Evolutionary conservation across 352 stramenopile genomes (phyloP), one percentile per base, ranked within the genome.

Genomic region (Pythium coloratum): DNA sequence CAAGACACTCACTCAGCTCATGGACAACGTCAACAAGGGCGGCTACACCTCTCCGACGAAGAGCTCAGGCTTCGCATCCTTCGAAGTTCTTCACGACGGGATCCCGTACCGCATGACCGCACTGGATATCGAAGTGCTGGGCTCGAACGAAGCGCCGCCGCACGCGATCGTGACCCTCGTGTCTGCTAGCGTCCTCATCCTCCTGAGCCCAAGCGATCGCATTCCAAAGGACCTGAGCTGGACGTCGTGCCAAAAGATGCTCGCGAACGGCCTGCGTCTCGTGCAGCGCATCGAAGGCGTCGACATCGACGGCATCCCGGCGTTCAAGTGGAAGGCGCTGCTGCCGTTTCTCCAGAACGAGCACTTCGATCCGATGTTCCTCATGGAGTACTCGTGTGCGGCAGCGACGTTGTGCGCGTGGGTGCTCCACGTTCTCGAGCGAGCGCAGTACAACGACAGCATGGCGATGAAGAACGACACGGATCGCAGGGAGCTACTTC

Each of bases 311-410:
- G 57, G 51, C 13, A 76, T 88, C 3, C 81, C 76, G 7, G 55
- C 66, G 12, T 93, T 93, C 65, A 93, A 93, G 69, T 89, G 82
- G 80, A 84, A 89, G 62, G 85, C 85, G 18, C 67, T 94, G 36
- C 55, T 80, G 0, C 85, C 85, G 13, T 92, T 94, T 60, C 57
- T 91, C 3, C 73, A 89, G 59, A 91, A 91, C 65, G 78, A 88
- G 33, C 76, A 90, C 60, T 92, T 90, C 58, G 69, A 89, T n/a
- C 83, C 85, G 3, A 76, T 75, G 3, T 85, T 86, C 46, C 73
- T 94, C 6, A 65, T 70, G n/a, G 67, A 79, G 14, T 79, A 85
- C 32, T 91, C 81, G 0, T 66, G 51, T 47, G 72, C 78, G 2
- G 83, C 81, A 0, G 84, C 80, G 24, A 78, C 69, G 28, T 47